Percentiles rank a stretch among this genome's conserved stretches.
These are phyloP conservation scores for Venturia pyrina DNA, from an alignment of 2,329 filamentous ascomycete genomes.

Conservation along the genomic window DNA sequence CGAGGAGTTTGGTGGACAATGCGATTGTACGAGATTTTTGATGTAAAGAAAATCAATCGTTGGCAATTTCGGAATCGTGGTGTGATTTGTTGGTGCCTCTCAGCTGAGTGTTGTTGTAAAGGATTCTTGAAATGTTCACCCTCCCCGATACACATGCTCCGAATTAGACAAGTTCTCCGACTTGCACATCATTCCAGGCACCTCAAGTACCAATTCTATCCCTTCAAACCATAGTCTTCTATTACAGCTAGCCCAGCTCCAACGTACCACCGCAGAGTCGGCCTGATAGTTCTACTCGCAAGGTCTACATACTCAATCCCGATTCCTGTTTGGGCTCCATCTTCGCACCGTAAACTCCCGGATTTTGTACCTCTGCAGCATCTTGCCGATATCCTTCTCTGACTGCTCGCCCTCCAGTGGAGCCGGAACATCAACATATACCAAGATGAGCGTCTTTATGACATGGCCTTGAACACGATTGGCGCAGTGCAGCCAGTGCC, in stretches of 20 bases:
- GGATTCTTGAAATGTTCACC: not conserved
- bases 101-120: not conserved
- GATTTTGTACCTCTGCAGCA: slow-evolving; percentile 62
- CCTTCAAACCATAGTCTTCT: not conserved
- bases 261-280: not conserved
- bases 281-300: not conserved
- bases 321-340: slow-evolving; percentile 74
- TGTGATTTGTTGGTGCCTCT: not conserved
- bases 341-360: slow-evolving; percentile 72
- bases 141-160: not conserved
- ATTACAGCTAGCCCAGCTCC: not conserved
- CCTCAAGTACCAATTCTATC: not conserved
- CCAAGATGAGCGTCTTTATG: slow-evolving; percentile 77
- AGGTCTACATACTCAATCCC: slow-evolving; percentile 24
- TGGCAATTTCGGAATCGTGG: not conserved
- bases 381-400: slow-evolving; percentile 46
- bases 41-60: not conserved
- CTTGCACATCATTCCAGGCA: not conserved
- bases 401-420: slow-evolving; percentile 39
- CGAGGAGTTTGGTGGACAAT: not conserved
- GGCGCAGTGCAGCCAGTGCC: slow-evolving; percentile 80
- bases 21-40: not conserved
- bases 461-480: slow-evolving; percentile 86
- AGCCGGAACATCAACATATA: slow-evolving; percentile 83
- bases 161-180: not conserved